Base-by-base conservation (phyloP, 2,329 filamentous ascomycete species). In the Cadophora luteo-olivacea region DNA sequence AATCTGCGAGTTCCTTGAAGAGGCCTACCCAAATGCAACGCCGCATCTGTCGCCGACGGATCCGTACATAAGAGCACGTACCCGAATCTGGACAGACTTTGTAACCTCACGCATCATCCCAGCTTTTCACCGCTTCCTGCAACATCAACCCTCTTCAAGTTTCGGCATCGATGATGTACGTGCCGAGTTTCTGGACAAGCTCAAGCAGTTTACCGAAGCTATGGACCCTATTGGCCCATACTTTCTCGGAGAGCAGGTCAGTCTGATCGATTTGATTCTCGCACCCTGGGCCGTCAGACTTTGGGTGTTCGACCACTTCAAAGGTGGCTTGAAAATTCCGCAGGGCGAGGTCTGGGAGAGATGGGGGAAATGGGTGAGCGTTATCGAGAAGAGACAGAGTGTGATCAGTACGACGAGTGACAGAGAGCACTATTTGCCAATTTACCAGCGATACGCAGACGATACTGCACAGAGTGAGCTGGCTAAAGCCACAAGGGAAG, bases 261-360 rank as follows among this genome's bases (percentile, higher is more conserved):
- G 85, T 65, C 79, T 94, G 24, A 86, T 93, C 16, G 92, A 95
- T 77, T 82, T 93, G 29, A 85, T 88, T 70, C 80, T 94, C 3
- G 91, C 89, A 48, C 92, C 92, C 0, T 94, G 91, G 91, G 88
- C 89, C 0, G 85, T 89, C 74, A 83, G 92, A 16, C 76, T 93
- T 24, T 94, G 91, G 82, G 81, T 93, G 6, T 89, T 94, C 72
- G 91, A 94, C 73, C 85, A 92, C 70, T 94, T 91, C 77, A 94
- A 94, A 76, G 85, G 85, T 0, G 86, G 86, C 0, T 72, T 83
- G 2, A 84, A 83, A 0, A 80, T 87, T 29, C 83, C 84, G 1
- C 61, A 71, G 9, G 86, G 87, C 64, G 78, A 78, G 45, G 76
- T 84, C 1, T 94, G 91, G 92, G 78, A 67, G 11, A 82, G 91